Conservation (phyloP, 2,329 filamentous ascomycete species). For the Simplicillium aogashimaense region DNA sequence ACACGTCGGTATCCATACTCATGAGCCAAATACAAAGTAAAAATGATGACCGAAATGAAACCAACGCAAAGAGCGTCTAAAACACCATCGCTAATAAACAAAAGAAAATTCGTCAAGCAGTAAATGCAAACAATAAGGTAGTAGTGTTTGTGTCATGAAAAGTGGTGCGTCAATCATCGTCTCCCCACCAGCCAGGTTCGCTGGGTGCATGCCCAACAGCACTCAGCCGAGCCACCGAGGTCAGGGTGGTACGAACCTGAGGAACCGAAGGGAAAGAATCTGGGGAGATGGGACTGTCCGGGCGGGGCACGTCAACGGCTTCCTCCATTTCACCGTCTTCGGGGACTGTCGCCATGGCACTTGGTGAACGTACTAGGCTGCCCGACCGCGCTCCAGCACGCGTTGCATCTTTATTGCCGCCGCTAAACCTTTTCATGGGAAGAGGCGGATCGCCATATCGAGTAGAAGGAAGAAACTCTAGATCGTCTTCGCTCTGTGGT, state of each 20-base stretch:
- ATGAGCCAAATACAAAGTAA: too few species aligned
- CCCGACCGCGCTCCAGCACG: conserved; percentile 9
- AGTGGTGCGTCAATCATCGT: conserved; percentile 19
- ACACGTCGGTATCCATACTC: too few species aligned
- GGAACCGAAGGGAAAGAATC: conserved; percentile 17
- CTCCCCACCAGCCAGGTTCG: conserved; percentile 28
- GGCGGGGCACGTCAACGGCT: conserved; percentile 21
- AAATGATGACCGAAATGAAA: too few species aligned
- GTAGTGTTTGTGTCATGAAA: conserved; percentile 3
- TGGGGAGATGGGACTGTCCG: conserved; percentile 30
- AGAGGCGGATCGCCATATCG: too few species aligned
- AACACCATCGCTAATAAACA: too few species aligned
- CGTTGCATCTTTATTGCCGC: background rate
- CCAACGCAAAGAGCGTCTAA: too few species aligned
- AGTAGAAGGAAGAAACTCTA: too few species aligned
- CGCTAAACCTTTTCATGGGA: too few species aligned
- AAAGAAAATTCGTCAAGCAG: background rate
- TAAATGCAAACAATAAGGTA: background rate
- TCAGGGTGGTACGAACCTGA: conserved; percentile 13
- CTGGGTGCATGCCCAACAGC: conserved; percentile 22
- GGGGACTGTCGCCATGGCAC: conserved; percentile 7
- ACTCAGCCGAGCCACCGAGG: conserved; percentile 31
- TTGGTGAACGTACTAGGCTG: conserved; percentile 8
- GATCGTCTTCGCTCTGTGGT: conserved; percentile 2
- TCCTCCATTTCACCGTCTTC: conserved; percentile 10